Base-by-base conservation (phyloP, 108 stramenopile species). In the Pseudonitzschia pungens region DNA sequence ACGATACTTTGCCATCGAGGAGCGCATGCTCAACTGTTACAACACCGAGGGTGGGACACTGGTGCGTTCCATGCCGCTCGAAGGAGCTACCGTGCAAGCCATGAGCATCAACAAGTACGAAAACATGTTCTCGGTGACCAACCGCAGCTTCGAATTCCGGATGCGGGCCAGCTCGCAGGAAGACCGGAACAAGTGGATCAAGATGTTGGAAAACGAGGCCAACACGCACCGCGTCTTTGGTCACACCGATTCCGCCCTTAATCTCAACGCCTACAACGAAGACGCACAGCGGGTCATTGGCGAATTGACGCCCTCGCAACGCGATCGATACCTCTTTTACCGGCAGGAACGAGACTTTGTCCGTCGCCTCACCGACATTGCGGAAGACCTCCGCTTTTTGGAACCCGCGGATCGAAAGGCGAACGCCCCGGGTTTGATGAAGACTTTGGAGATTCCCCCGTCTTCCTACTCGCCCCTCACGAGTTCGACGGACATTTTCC, bases 21-120 rank as follows among this genome's bases (percentile, higher is more conserved):
- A 97, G 55, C 86, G 92, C 12, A 96, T 99, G 83, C 82, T 99
- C 24, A 95, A 96, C 71, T 98, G 97, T 76, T 96, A 95, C 87
- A 87, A 87, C 54, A 60, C 45, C 2, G 67, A 76, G 42, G 71
- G 73, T 7, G 75, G 75, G 11, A 51, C 70, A 1, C 74, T 96
- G 40, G 77, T 87, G 16, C 84, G 97, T 16, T 89, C 91, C 67
- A 93, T 97, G 90, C 90, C 94, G 26, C 71, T 97, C 52, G 94
- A 96, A 65, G 87, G 88, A 24, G 95, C 95, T 7, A 66, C 60
- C 21, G 80, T 97, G 26, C 45, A 77, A 50, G 80, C 81, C 55
- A 69, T 74, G 29, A 68, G 77, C 43, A 71, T 70, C 26, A 70
- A 73, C 43, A 89, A 93, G 52, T 90, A 93, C 69, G 51, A 62